Evolutionary conservation across 2,329 filamentous ascomycete genomes (phyloP), one percentile per base, ranked within the genome.

Genomic region (Diaporthe sp.): DNA sequence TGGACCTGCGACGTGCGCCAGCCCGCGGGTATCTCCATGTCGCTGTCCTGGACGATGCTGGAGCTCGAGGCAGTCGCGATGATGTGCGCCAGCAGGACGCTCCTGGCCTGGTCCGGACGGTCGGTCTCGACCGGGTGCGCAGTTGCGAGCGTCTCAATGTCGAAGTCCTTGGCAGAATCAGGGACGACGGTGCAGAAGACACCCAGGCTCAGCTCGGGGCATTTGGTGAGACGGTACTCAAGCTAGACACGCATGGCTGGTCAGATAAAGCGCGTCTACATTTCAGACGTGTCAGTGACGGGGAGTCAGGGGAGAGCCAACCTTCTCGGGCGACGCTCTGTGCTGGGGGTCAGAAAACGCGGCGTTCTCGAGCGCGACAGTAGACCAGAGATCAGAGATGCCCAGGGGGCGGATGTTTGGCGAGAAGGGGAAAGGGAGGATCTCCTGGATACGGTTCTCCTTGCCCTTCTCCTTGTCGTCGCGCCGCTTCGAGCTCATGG

Each of bases 141-240:
- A 69, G 85, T 85, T 78, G 86, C 82, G 78, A 89, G 82, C 76
- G 92, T 93, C 77, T 89, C 85, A 71, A 89, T 84, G 79, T 86
- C 80, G 81, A 88, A 85, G 80, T 88, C 82, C 80, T 87, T 82
- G 25, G 83, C 81, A 57, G 88, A 87, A 58, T 82, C 82, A 15
- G 88, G 85, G 31, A 86, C 82, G 19, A 90, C 88, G 19, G 91
- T 93, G 78, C 93, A 94, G 86, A 96, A 98, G 73, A 98, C 85
- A 39, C 95, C 96, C 71, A 96, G 87, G 82, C 91, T 93, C 73
- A 98, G 89, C 81, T 96, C 94, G 53, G 94, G 92, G 82, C 94
- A 96, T 80, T 87, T 89, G 37, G 88, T 90, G 37, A 98, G 89
- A 77, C 95, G 93, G 84, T 97, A 97, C 74, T 89, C 86, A 80